A percentile compares a stretch with the other conserved stretches of the same genome.
These are phyloP conservation scores for Scheffersomyces lignosus DNA, from an alignment of 805 yeast genomes.

Conservation along the genomic window DNA sequence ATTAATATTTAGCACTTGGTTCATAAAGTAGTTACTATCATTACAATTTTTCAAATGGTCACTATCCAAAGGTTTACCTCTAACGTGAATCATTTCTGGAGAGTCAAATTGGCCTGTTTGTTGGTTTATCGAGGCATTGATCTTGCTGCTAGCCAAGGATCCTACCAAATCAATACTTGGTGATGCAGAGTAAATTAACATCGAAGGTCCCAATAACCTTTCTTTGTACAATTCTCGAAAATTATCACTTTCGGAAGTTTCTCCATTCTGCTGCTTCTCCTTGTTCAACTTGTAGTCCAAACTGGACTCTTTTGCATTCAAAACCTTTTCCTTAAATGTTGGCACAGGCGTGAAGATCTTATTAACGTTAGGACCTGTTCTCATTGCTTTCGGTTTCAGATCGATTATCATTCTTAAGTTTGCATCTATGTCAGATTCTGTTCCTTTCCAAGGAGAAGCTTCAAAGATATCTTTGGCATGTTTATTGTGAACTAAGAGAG, in stretches of 20 bases:
- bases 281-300: conserved; percentile 62
- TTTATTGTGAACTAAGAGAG: conserved; percentile 22
- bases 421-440: conserved; percentile 47
- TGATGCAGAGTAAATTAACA: conserved; percentile 42
- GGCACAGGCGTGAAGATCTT: conserved; percentile 20
- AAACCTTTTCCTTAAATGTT: conserved; percentile 41
- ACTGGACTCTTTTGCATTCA: conserved; percentile 62
- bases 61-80: conserved; percentile 63
- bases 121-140: conserved; percentile 64
- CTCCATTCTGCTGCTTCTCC: conserved; percentile 19
- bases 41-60: conserved; percentile 61
- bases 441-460: conserved; percentile 60
- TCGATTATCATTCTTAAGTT: conserved; percentile 58
- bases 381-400: conserved; percentile 39
- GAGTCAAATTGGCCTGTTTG: conserved; percentile 67
- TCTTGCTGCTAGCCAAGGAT: conserved; percentile 71
- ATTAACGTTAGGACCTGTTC: conserved; percentile 7
- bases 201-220: conserved; percentile 57
- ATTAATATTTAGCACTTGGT: conserved; percentile 72
- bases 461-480: conserved; percentile 38
- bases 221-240: conserved; percentile 65
- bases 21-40: conserved; percentile 68
- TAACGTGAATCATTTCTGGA: conserved; percentile 40
- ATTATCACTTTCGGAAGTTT: conserved; percentile 40
- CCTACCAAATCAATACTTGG: conserved; percentile 53